These are phyloP conservation scores for Metschnikowia orientalis DNA, from an alignment of 805 yeast species.

Conservation along the genomic window DNA sequence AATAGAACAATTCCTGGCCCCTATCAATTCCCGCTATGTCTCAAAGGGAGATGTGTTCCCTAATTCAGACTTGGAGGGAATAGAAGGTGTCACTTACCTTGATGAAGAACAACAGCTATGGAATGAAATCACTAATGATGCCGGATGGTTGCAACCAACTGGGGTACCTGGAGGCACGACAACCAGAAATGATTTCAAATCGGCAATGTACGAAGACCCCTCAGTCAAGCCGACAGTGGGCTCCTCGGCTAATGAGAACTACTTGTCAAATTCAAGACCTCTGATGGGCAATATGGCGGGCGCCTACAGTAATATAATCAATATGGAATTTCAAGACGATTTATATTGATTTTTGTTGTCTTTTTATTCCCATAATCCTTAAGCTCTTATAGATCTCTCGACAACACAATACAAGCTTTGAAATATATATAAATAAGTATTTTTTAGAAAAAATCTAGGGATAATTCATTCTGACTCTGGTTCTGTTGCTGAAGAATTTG, in stretches of 20 bases:
- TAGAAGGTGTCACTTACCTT: constrained; percentile 39
- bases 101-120: constrained; percentile 53
- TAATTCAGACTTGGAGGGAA: constrained; percentile 37
- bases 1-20: constrained; percentile 13
- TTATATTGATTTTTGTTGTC: too few relatives aligned
- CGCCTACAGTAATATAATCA: constrained; percentile 37
- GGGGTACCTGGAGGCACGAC: constrained; percentile 8
- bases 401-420: neutral
- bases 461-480: constrained; percentile 11
- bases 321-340: constrained; percentile 33
- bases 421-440: constrained; percentile 5
- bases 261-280: constrained; percentile 5
- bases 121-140: constrained; percentile 75
- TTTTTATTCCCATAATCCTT: too few relatives aligned
- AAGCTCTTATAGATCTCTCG: too few relatives aligned
- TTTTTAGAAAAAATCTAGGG: constrained; percentile 27
- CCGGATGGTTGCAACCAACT: constrained; percentile 57
- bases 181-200: constrained; percentile 6
- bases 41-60: constrained; percentile 28
- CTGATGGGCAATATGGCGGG: constrained; percentile 19
- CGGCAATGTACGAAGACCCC: constrained; percentile 4
- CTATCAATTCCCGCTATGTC: constrained; percentile 1
- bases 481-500: constrained; percentile 33
- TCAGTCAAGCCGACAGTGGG: constrained; percentile 2
- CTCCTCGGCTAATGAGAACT: constrained; percentile 1